Evolutionary conservation across 371 early-diverging fungal genomes (phyloP).

Genomic region (Rhizomucor pusillus): DNA sequence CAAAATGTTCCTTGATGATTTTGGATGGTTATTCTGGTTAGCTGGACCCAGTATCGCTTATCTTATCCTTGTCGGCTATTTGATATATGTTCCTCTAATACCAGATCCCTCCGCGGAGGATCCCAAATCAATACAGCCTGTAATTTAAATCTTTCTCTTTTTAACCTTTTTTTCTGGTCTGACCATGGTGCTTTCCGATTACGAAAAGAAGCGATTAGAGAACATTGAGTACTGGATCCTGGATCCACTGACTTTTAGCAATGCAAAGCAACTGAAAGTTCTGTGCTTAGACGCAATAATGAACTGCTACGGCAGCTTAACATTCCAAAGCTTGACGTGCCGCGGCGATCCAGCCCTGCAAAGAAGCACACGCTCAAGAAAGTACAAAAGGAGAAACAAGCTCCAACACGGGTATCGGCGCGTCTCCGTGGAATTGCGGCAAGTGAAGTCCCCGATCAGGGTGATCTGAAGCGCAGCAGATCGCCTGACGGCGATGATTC

Average conservation of each 20-base stretch:
- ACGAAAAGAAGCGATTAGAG: constrained; percentile 42
- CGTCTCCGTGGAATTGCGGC: constrained; percentile 40
- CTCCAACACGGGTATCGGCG: constrained; percentile 36
- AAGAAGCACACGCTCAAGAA: constrained; percentile 17
- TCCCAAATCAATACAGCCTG: no score
- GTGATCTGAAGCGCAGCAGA: neutral
- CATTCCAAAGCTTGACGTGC: constrained; percentile 18
- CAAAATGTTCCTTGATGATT: constrained; percentile 18
- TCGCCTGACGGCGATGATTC: neutral
- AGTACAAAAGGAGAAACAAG: constrained; percentile 16
- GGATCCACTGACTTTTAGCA: no score
- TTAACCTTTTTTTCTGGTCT: no score
- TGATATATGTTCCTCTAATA: constrained; percentile 14
- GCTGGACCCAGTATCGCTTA: constrained; percentile 9
- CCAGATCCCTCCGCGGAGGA: no score
- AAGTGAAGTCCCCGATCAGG: constrained; percentile 8
- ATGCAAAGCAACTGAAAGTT: neutral
- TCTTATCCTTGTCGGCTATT: constrained; percentile 16
- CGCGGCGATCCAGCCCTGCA: constrained; percentile 1
- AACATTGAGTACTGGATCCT: constrained; percentile 51
- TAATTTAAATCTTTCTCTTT: no score
- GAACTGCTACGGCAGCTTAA: constrained; percentile 34
- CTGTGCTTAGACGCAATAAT: constrained; percentile 35
- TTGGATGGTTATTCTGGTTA: constrained; percentile 10
- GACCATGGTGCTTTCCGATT: constrained; percentile 25